Percentiles rank a stretch among this genome's conserved stretches.
These are phyloP conservation scores for Hypoxylon lienhwacheense DNA, from an alignment of 495 filamentous ascomycete species.

Conservation along the genomic window DNA sequence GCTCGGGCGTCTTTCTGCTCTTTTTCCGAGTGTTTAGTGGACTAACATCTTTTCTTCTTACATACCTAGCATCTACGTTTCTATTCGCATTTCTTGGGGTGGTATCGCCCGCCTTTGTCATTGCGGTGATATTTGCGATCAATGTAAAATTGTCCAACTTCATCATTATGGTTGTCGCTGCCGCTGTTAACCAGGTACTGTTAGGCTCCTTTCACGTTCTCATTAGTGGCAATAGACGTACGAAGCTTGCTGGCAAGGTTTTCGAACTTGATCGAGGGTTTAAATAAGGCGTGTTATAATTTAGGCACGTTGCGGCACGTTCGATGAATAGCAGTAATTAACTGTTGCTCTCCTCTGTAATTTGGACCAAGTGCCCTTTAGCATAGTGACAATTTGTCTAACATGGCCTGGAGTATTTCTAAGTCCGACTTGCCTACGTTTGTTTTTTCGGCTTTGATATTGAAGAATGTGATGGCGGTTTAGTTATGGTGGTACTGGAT, in stretches of 20 bases:
- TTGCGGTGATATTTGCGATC: neutral
- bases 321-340: neutral
- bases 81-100: neutral
- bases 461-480: neutral
- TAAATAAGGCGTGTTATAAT: slow-evolving; percentile 2
- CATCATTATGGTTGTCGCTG: slow-evolving; percentile 3
- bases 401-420: neutral
- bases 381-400: slow-evolving; percentile 1
- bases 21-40: neutral
- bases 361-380: neutral
- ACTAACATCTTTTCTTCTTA: slow-evolving; percentile 1
- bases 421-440: neutral
- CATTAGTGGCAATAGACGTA: neutral
- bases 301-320: neutral
- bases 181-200: neutral
- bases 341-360: slow-evolving; percentile 2
- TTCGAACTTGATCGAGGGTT: neutral
- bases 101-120: neutral
- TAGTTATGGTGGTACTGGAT: slow-evolving; percentile 6
- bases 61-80: slow-evolving; percentile 3
- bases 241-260: slow-evolving; percentile 7
- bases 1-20: neutral
- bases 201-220: neutral
- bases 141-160: neutral
- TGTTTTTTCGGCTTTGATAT: slow-evolving; percentile 1